phyloP scores from a whole-genome alignment of 169 alveolate genomes.

The Eimeria maxima region DNA sequence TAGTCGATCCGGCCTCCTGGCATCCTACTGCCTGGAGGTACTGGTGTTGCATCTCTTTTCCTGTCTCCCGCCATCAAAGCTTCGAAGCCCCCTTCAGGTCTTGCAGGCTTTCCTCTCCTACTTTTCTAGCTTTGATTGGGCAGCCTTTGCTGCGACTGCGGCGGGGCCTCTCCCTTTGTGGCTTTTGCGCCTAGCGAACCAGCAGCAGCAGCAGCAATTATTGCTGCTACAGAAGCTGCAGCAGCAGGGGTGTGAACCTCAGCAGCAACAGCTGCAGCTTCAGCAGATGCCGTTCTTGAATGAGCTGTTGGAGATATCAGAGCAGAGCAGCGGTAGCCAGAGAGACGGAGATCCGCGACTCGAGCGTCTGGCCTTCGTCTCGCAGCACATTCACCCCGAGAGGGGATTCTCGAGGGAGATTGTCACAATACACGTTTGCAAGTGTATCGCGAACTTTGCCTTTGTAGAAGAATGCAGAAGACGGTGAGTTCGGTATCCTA shows the following conservation, averaged over 20 bases:
- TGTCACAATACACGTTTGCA: slow-evolving; percentile 41
- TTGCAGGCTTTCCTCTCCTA: slow-evolving; percentile 79
- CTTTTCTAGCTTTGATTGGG: slow-evolving; percentile 83
- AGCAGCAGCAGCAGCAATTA: slow-evolving; percentile 56
- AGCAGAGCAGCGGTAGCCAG: slow-evolving; percentile 72
- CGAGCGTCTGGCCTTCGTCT: slow-evolving; percentile 55
- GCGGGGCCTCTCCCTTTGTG: slow-evolving; percentile 84
- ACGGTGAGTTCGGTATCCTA: slow-evolving; percentile 16
- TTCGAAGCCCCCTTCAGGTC: slow-evolving; percentile 82
- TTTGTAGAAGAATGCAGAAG: slow-evolving; percentile 68
- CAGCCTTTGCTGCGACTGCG: slow-evolving; percentile 81
- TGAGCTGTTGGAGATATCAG: slow-evolving; percentile 43
- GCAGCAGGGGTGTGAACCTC: slow-evolving; percentile 51
- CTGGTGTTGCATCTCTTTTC: slow-evolving; percentile 82
- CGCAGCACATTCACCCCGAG: slow-evolving; percentile 59
- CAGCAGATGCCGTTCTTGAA: slow-evolving; percentile 30
- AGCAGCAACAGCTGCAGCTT: slow-evolving; percentile 52
- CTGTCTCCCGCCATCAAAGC: slow-evolving; percentile 60
- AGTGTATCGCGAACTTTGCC: slow-evolving; percentile 42
- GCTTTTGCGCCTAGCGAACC: slow-evolving; percentile 69
- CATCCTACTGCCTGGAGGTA: slow-evolving; percentile 84
- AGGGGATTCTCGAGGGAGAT: slow-evolving; percentile 42
- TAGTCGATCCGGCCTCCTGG: slow-evolving; percentile 83
- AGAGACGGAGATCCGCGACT: slow-evolving; percentile 66
- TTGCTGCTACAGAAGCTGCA: slow-evolving; percentile 37